A percentile compares a stretch with the other conserved stretches of the same genome.
Evolutionary conservation across 2,329 filamentous ascomycete species (phyloP).

Genomic region (Ophiobolus disseminans): DNA sequence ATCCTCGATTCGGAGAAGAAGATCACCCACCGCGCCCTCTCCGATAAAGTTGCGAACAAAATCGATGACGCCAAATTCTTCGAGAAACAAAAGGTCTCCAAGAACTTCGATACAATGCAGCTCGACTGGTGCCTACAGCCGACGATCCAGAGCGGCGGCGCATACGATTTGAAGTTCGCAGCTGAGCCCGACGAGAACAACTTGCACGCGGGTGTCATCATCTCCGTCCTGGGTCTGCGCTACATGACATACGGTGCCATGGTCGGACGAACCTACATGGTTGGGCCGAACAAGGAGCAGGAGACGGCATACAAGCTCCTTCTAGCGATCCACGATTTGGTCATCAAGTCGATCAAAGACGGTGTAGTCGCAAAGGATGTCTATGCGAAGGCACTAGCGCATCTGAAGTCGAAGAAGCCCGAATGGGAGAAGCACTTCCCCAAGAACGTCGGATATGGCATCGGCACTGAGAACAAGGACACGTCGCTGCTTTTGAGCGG

Average conservation of each 20-base stretch:
- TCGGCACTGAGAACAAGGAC: constrained; percentile 92
- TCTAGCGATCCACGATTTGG: constrained; percentile 81
- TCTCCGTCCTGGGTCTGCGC: constrained; percentile 87
- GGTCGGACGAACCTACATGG: constrained; percentile 91
- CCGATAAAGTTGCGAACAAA: constrained; percentile 88
- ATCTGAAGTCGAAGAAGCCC: constrained; percentile 89
- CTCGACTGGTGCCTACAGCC: constrained; percentile 95
- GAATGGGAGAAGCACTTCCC: constrained; percentile 94
- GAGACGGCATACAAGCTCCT: constrained; percentile 94
- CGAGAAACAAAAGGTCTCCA: constrained; percentile 81
- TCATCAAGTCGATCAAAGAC: constrained; percentile 89
- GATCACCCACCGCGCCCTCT: constrained; percentile 84
- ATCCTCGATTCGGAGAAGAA: constrained; percentile 97
- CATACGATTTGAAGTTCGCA: constrained; percentile 86
- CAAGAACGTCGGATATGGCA: constrained; percentile 88
- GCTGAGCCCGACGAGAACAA: constrained; percentile 79
- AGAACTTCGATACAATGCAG: constrained; percentile 84
- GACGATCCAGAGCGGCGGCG: constrained; percentile 92
- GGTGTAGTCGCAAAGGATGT: constrained; percentile 87
- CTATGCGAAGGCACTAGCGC: constrained; percentile 81
- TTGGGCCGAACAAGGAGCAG: constrained; percentile 95
- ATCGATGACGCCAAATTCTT: constrained; percentile 95
- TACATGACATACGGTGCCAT: constrained; percentile 96
- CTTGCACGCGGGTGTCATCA: constrained; percentile 90
- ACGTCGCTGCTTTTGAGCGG: constrained; percentile 81